phyloP scores from a whole-genome alignment of 257 asterid species.

The Capsicum rhomboideum region DNA sequence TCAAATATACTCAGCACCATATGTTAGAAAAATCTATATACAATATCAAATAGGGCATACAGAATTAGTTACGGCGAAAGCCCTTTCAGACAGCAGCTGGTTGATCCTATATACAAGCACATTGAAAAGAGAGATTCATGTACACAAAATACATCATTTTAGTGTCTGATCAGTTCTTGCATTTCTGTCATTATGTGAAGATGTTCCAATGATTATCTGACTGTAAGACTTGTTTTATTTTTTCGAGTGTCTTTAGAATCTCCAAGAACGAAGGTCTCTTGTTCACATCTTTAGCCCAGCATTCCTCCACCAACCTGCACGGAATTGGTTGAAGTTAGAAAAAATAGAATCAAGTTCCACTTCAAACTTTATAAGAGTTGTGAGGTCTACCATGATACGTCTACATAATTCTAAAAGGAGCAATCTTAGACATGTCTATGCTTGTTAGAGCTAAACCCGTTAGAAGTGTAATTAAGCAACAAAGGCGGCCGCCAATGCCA shows the following conservation, averaged over 20 bases:
- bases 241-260: constrained; percentile 52
- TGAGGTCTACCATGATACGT: background rate
- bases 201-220: constrained; percentile 54
- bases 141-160: background rate
- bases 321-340: background rate
- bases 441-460: background rate
- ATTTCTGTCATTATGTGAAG: constrained; percentile 16
- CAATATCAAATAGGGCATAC: background rate
- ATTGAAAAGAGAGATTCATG: background rate
- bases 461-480: background rate
- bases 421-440: background rate
- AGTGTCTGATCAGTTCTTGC: background rate
- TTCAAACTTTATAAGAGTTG: background rate
- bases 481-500: background rate
- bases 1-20: background rate
- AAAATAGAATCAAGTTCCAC: background rate
- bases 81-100: background rate
- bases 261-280: constrained; percentile 64
- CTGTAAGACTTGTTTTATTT: constrained; percentile 30
- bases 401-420: background rate
- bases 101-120: background rate
- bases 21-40: background rate
- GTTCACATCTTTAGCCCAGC: constrained; percentile 72
- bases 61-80: background rate
- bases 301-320: constrained; percentile 35